phyloP scores from a whole-genome alignment of 495 filamentous ascomycete genomes.

The Parathielavia hyrcaniae region DNA sequence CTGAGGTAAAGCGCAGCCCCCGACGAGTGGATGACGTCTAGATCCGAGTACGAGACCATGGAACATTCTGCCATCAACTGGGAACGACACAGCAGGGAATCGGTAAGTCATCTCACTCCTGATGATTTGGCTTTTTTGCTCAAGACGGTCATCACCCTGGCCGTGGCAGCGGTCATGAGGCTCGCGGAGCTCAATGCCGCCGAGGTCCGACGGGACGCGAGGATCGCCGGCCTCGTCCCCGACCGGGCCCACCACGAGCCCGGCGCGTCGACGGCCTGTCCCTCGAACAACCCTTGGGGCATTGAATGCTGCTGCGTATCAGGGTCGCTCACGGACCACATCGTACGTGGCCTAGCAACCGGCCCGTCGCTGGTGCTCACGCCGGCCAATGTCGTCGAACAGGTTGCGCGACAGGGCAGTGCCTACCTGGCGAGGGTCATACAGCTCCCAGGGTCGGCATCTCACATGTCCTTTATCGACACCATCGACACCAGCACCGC shows the following conservation, averaged over 20 bases:
- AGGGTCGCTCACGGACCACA: constrained; percentile 6
- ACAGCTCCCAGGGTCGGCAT: neutral
- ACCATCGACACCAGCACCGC: neutral
- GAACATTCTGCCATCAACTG: too few relatives aligned
- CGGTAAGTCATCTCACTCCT: too few relatives aligned
- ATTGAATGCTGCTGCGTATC: constrained; percentile 16
- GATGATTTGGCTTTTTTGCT: too few relatives aligned
- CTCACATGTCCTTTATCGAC: neutral
- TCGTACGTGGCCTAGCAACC: neutral
- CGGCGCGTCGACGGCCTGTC: neutral
- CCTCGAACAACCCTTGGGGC: constrained; percentile 5
- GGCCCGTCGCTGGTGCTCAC: neutral
- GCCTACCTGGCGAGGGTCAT: neutral
- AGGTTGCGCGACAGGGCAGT: neutral
- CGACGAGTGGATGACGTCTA: too few relatives aligned
- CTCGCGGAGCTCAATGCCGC: neutral
- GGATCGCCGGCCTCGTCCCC: neutral
- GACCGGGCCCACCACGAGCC: too few relatives aligned
- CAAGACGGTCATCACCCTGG: constrained; percentile 11
- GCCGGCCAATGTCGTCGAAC: neutral
- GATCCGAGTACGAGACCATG: too few relatives aligned
- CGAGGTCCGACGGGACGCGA: constrained; percentile 1
- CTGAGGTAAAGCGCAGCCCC: too few relatives aligned
- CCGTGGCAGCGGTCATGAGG: constrained; percentile 4
- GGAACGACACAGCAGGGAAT: too few relatives aligned